Evolutionary conservation across 1,139 yeast genomes (phyloP), one percentile per base, ranked within the genome.

Genomic region (Debaryomyces sp.): DNA sequence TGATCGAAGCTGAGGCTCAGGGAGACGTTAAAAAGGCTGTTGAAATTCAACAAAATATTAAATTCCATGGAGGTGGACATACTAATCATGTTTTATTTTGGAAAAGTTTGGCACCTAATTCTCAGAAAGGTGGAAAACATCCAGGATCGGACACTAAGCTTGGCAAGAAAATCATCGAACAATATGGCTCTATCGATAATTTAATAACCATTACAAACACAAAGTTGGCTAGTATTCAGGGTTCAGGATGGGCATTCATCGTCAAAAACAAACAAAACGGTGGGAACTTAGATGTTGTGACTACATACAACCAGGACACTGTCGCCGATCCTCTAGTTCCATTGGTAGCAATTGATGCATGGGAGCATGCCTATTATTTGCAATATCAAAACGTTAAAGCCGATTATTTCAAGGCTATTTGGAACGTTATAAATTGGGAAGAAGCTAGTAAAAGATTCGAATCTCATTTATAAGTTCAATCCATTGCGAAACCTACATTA

Each of bases 291-390:
- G 78, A 73, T 47, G 73, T 75, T 32, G 68, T 71, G 41, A 72
- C 78, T 49, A 75, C 80, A 49, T 61, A 62, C 48, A 74, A 76
- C 60, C 81, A 76, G 58, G 81, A 76, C 58, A 72, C 78, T n/a
- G 70, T 73, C 30, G 61, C 69, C 27, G 76, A 70, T 6, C 74
- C 76, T 6, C 68, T 62, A 47, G 70, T 69, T 46, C 77, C 79
- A 17, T 71, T 75, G 58, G 64, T 76, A 51, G 80, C 78, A 21
- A 72, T 76, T 59, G 81, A 76, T 60, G 78, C 79, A 45, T 76
- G 81, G 80, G 80, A 76, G 59, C 81, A 76, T 55, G 80, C 80
- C 49, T 76, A 75, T 63, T 76, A 76, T 63, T 70, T 75, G 57
- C 80, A 76, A 54, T 75, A 76, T 61, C 78, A 73, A 58, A 76